A percentile compares a stretch with the other conserved stretches of the same genome.
Conservation (phyloP, 352 stramenopile species). For the Peronospora destructor region DNA sequence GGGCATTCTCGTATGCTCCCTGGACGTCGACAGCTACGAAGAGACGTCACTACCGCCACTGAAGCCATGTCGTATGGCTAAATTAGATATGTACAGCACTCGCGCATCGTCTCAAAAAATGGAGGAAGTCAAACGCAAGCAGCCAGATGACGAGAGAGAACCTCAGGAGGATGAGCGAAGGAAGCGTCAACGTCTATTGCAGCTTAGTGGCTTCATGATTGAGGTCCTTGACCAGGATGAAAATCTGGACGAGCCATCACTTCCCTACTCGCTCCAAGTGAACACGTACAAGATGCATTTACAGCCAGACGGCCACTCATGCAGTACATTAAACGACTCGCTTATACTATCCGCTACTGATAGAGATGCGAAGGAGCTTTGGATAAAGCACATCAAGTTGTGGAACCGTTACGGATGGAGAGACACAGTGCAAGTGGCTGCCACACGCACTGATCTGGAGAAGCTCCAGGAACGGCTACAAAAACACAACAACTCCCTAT, state of each 20-base stretch:
- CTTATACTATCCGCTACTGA: conserved; percentile 48
- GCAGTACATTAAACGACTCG: conserved; percentile 37
- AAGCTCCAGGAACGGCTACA: conserved; percentile 34
- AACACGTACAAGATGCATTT: conserved; percentile 50
- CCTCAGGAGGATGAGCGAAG: conserved; percentile 10
- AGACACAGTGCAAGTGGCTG: conserved; percentile 41
- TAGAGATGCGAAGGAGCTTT: conserved; percentile 39
- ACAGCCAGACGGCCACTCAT: conserved; percentile 22
- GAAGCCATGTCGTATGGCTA: conserved; percentile 38
- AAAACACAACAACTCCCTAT: conserved; percentile 2
- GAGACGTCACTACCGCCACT: conserved; percentile 35
- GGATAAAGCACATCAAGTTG: conserved; percentile 55
- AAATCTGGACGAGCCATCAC: conserved; percentile 31
- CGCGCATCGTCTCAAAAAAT: conserved; percentile 22
- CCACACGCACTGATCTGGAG: conserved; percentile 29
- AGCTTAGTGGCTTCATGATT: conserved; percentile 55
- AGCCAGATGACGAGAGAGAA: conserved; percentile 20
- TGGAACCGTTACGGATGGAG: conserved; percentile 73
- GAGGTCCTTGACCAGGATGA: conserved; percentile 48
- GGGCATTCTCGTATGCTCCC: conserved; percentile 43
- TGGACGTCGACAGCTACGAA: conserved; percentile 6
- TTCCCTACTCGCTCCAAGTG: conserved; percentile 59
- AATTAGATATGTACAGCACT: conserved; percentile 18
- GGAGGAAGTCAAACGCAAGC: conserved; percentile 17
- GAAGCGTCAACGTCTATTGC: conserved; percentile 35